Conservation (phyloP, 148 eudicot species). For the Heliamphora exappendiculata region DNA sequence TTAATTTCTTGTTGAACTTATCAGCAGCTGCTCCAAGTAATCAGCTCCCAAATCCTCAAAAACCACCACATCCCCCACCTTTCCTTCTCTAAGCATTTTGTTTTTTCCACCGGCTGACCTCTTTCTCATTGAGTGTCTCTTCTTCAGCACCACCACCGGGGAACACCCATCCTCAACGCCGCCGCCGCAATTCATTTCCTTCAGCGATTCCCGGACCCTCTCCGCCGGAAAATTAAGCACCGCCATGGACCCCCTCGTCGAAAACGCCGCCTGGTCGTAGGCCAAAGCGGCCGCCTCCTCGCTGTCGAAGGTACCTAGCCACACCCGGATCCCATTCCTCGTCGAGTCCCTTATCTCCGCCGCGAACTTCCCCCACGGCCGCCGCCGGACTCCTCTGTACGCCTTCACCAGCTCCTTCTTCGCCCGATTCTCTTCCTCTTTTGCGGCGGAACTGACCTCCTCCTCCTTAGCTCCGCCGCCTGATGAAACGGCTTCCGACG, state of each 20-base stretch:
- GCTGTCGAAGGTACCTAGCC: slow-evolving; percentile 68
- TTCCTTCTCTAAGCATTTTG: slow-evolving; percentile 6
- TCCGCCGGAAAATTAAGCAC: slow-evolving; percentile 53
- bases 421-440: background rate
- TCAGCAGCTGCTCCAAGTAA: slow-evolving; percentile 41
- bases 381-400: slow-evolving; percentile 52
- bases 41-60: slow-evolving; percentile 67
- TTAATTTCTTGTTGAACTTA: too few relatives aligned
- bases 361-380: slow-evolving; percentile 66
- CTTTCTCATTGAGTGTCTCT: slow-evolving; percentile 38
- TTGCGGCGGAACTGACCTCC: slow-evolving; percentile 3
- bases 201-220: slow-evolving; percentile 36
- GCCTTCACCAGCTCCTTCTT: slow-evolving; percentile 6
- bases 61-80: slow-evolving; percentile 18
- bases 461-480: background rate
- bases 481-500: background rate
- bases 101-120: slow-evolving; percentile 8
- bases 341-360: slow-evolving; percentile 66
- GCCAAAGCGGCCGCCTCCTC: slow-evolving; percentile 66
- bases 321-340: slow-evolving; percentile 45
- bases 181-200: slow-evolving; percentile 20
- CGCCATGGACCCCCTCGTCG: slow-evolving; percentile 45
- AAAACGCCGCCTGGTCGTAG: slow-evolving; percentile 62
- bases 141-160: slow-evolving; percentile 46
- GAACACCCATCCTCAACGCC: slow-evolving; percentile 1